Evolutionary conservation across 495 filamentous ascomycete genomes (phyloP), one percentile per base, ranked within the genome.

Genomic region (Aspergillus saccharolyticus): DNA sequence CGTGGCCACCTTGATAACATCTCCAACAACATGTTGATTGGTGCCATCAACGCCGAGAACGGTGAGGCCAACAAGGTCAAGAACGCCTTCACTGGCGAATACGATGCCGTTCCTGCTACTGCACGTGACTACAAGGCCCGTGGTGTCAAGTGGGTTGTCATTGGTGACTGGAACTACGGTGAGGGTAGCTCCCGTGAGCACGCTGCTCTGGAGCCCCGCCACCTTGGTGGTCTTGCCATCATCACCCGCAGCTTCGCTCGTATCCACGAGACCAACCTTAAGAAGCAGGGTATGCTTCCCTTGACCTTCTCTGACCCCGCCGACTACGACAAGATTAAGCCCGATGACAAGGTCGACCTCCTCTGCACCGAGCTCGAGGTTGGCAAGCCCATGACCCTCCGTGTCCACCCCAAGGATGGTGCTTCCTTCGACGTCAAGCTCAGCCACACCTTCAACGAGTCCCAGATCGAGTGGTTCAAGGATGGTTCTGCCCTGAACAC

Each of bases 251-350:
- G 83, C 66, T 98, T 98, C 73, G 94, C 94, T 68, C 95, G 94
- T 88, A 98, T 98, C 71, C 94, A 98, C 83, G 94, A 98, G 82
- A 98, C 94, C 80, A 98, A 98, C 84, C 78, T 98, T 80, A 98
- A 98, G 90, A 98, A 98, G 87, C 94, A 98, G 84, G 94, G 94
- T 79, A 94, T 98, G 91, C 89, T 98, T 78, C 94, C 94, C 67
- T 82, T 98, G 51, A 96, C 91, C 63, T 98, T 98, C 78, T 71
- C 83, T 53, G 86, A 97, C 69, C 94, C 95, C 22, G 95, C 86
- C 70, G 94, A 98, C 76, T 98, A 98, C 75, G 94, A 98, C 73
- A 94, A 89, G 81, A 96, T 98, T 78, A 81, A 88, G 69, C 89
- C 91, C 60, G 86, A 91, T 25, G 95, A 96, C 83, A 92, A 86